Base-by-base conservation (phyloP, 768 basidiomycete species). In the Tulasnella sp. region DNA sequence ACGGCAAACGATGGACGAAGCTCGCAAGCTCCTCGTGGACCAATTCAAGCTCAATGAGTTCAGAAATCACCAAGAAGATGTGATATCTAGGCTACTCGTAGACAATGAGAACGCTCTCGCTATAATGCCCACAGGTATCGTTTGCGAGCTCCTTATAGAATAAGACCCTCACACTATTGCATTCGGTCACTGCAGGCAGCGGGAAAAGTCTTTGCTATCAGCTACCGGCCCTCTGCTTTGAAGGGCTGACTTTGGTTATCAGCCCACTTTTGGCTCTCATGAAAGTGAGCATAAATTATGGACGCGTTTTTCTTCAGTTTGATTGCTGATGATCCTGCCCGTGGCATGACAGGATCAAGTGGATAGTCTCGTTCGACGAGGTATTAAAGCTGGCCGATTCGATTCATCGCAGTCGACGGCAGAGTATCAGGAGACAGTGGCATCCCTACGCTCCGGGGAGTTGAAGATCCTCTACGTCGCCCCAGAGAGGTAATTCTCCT, bases 391-490 rank as follows among this genome's bases (percentile, higher is more conserved):
- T 4, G 73, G 74, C 0, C 71, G 68, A 50, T 58, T 78, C 17
- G 77, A 78, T 58, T 74, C 73, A 54, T 73, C 71, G 1, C 67
- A 75, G 26, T 61, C 64, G 3, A 60, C 64, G 7, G 72, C 73
- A 0, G 70, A 71, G 42, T 51, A 68, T 11, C 43, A 67, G 2
- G 70, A 65, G 61, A 73, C 77, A 3, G 72, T 75, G 56, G n/a
- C 67, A 5, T 69, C 72, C 41, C 70, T 76, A 0, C 45, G 73
- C 21, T 65, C 67, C 3, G 74, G 75, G 3, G 59, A 65, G n/a
- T 69, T 78, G 63, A 78, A 77, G 67, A 70, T 78, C 5, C 71
- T 78, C 21, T 78, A 77, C 53, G 76, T 77, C 2, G 77, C 77
- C 1, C 77, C 77, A 0, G 77, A 77, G 61, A 66, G 75, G 70